These are phyloP conservation scores for Phytophthora crassamura DNA, from an alignment of 352 stramenopile species.

Conservation along the genomic window DNA sequence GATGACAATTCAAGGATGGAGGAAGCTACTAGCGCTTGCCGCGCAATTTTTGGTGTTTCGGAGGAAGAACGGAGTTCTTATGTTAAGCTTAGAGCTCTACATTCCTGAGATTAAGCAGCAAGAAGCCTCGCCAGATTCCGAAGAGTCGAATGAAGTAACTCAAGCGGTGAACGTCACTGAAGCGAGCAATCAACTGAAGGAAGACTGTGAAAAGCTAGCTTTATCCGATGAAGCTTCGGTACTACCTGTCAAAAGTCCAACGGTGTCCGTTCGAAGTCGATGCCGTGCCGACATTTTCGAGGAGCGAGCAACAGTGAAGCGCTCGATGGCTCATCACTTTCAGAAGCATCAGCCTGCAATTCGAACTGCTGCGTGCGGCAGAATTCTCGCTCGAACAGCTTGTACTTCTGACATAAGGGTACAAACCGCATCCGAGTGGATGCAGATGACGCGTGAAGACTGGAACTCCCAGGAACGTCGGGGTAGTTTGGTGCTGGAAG, in stretches of 20 bases:
- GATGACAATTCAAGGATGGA: slow-evolving; percentile 38
- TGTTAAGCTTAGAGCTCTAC: slow-evolving; percentile 17
- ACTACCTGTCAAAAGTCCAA: too few relatives aligned
- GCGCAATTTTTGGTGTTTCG: slow-evolving; percentile 40
- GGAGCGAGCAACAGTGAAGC: slow-evolving; percentile 8
- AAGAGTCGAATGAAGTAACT: background rate
- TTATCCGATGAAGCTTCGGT: too few relatives aligned
- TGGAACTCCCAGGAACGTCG: slow-evolving; percentile 45
- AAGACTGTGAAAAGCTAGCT: too few relatives aligned
- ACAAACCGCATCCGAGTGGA: slow-evolving; percentile 45
- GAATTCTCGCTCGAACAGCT: slow-evolving; percentile 17
- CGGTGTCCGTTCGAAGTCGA: background rate
- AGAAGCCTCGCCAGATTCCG: background rate
- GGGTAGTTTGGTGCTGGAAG: slow-evolving; percentile 54
- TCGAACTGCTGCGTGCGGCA: slow-evolving; percentile 23
- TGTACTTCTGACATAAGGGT: background rate
- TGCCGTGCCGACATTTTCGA: slow-evolving; percentile 12
- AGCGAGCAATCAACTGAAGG: too few relatives aligned
- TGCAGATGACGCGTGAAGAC: slow-evolving; percentile 64
- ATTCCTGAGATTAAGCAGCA: background rate
- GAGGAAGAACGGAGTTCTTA: slow-evolving; percentile 42
- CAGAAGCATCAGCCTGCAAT: slow-evolving; percentile 50
- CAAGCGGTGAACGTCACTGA: background rate
- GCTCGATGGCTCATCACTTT: slow-evolving; percentile 36
- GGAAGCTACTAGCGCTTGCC: slow-evolving; percentile 25